Percentiles rank a stretch among this genome's conserved stretches.
Evolutionary conservation across 2,329 filamentous ascomycete species (phyloP).

Genomic region (Fonsecaea multimorphosa): DNA sequence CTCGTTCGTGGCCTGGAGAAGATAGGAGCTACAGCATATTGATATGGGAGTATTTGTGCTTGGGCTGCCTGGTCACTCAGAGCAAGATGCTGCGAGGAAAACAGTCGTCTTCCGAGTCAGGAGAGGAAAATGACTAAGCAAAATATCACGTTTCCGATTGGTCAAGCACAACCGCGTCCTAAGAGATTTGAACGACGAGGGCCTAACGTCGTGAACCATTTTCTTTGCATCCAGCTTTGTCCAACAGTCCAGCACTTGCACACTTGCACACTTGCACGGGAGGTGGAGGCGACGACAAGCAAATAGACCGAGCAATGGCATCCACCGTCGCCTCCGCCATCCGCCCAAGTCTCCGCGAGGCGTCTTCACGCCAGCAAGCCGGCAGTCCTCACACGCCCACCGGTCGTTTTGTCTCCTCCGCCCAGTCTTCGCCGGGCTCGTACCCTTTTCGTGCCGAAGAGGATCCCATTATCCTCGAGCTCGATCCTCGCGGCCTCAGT

Average conservation of each 20-base stretch:
- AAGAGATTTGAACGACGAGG: background rate
- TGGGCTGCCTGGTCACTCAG: background rate
- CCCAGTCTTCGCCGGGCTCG: slow-evolving; percentile 63
- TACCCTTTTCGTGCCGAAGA: slow-evolving; percentile 72
- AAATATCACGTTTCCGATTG: background rate
- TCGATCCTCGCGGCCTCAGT: slow-evolving; percentile 78
- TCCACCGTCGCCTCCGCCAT: slow-evolving; percentile 36
- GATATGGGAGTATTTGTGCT: background rate
- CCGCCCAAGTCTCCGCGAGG: slow-evolving; percentile 34
- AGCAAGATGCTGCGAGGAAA: no score
- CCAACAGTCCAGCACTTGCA: slow-evolving; percentile 8
- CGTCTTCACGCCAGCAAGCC: slow-evolving; percentile 27
- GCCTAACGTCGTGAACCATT: background rate
- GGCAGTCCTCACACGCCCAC: slow-evolving; percentile 64
- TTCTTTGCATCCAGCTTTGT: background rate
- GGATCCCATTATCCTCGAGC: slow-evolving; percentile 80
- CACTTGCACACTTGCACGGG: slow-evolving; percentile 12
- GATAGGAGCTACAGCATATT: background rate
- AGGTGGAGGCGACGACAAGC: slow-evolving; percentile 23
- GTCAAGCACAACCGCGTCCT: background rate
- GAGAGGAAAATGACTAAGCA: background rate
- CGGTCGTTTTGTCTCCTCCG: slow-evolving; percentile 58
- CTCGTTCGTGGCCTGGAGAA: background rate
- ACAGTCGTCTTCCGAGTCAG: no score
- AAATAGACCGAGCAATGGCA: slow-evolving; percentile 26